A percentile compares a stretch with the other conserved stretches of the same genome.
phyloP scores from a whole-genome alignment of 1,284 basidiomycete genomes.

The Marasmius tenuissimus region DNA sequence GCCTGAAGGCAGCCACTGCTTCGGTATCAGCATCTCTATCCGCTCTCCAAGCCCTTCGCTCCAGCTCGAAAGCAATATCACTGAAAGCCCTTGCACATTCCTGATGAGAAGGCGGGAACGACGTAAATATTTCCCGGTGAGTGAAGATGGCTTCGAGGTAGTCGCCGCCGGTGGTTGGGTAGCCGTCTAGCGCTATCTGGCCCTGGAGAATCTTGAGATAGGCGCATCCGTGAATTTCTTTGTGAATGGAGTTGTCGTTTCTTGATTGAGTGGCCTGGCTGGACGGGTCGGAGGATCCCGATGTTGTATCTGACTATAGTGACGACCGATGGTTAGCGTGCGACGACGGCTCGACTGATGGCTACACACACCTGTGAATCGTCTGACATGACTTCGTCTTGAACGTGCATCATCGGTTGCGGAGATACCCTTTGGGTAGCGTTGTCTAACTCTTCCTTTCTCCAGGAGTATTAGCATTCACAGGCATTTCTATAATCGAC shows the following conservation, averaged over 20 bases:
- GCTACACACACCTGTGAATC: slow-evolving; percentile 34
- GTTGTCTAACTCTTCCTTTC: slow-evolving; percentile 35
- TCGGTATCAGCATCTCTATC: slow-evolving; percentile 68
- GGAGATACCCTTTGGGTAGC: slow-evolving; percentile 12
- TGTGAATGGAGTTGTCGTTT: slow-evolving; percentile 26
- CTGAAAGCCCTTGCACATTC: slow-evolving; percentile 61
- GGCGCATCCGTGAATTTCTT: slow-evolving; percentile 45
- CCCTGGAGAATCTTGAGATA: slow-evolving; percentile 62
- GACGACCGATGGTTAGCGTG: too few species aligned
- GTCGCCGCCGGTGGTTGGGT: slow-evolving; percentile 62
- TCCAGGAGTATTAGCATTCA: slow-evolving; percentile 25
- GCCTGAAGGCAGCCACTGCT: slow-evolving; percentile 60
- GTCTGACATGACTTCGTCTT: slow-evolving; percentile 37
- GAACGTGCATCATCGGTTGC: slow-evolving; percentile 15
- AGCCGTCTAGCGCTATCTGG: slow-evolving; percentile 42
- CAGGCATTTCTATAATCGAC: slow-evolving; percentile 22
- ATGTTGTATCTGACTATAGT: slow-evolving; percentile 40
- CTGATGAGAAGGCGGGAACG: slow-evolving; percentile 58
- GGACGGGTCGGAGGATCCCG: slow-evolving; percentile 44
- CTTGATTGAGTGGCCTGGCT: slow-evolving; percentile 38
- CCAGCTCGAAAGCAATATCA: slow-evolving; percentile 61
- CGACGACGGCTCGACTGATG: too few species aligned
- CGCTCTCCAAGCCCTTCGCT: slow-evolving; percentile 60
- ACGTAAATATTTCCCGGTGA: slow-evolving; percentile 64
- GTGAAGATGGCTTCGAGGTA: slow-evolving; percentile 75